Evolutionary conservation across 2,329 filamentous ascomycete species (phyloP).

Genomic region (Fusarium nematophilum): DNA sequence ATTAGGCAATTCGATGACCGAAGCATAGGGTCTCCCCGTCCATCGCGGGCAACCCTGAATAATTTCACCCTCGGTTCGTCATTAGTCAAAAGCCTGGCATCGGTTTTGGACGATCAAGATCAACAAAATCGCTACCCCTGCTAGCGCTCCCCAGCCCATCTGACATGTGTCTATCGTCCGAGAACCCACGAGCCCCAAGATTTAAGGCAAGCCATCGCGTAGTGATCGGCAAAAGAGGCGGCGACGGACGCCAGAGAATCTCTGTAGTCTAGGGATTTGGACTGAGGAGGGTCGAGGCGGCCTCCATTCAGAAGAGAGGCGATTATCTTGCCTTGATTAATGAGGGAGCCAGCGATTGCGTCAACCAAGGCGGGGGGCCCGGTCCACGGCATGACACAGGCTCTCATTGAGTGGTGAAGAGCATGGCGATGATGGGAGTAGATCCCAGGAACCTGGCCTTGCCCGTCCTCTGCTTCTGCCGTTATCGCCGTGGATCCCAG

Average conservation of each 20-base stretch:
- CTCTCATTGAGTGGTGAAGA: not conserved
- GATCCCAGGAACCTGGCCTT: too few species aligned
- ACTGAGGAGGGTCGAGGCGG: not conserved
- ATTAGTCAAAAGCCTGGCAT: slow-evolving; percentile 11
- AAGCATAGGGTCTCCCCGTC: slow-evolving; percentile 20
- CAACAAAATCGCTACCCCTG: slow-evolving; percentile 37
- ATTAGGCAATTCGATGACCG: slow-evolving; percentile 33
- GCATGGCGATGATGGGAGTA: slow-evolving; percentile 2
- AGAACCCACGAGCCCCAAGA: slow-evolving; percentile 42
- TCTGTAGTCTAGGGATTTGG: not conserved
- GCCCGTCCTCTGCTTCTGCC: not conserved
- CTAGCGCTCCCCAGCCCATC: slow-evolving; percentile 41
- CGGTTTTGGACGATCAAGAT: slow-evolving; percentile 41
- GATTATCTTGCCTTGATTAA: not conserved
- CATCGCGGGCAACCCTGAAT: not conserved
- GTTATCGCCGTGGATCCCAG: slow-evolving; percentile 5
- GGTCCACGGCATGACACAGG: slow-evolving; percentile 10
- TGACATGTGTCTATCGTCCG: slow-evolving; percentile 44
- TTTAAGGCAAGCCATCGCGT: slow-evolving; percentile 36
- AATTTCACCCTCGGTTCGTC: not conserved
- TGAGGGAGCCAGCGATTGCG: slow-evolving; percentile 12
- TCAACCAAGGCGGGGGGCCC: slow-evolving; percentile 21
- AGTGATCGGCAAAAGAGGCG: slow-evolving; percentile 39
- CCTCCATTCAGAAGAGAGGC: slow-evolving; percentile 6
- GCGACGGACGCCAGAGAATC: slow-evolving; percentile 22